Evolutionary conservation across 768 basidiomycete genomes (phyloP), one percentile per base, ranked within the genome.

Genomic region (Peribolospora baueri): DNA sequence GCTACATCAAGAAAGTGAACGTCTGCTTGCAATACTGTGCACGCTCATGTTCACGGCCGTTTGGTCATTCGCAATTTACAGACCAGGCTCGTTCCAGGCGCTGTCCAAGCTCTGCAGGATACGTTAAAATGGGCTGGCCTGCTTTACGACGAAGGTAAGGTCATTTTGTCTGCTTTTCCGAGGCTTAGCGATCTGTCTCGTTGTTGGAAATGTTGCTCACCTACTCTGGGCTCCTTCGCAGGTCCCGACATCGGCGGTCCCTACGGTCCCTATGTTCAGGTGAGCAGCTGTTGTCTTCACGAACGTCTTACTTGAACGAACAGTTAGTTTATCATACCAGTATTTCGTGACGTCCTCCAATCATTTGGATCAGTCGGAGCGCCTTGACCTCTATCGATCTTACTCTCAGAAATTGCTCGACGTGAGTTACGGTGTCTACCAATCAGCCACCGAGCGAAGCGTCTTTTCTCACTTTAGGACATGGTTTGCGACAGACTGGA

Each of bases 61-160:
- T 57, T 56, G 3, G 59, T 8, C 4, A 10, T 45, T 3, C 8
- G 3, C 36, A 4, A 1, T 10, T 8, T 37, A 40, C 64, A 97
- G 90, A 75, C 77, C 1, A 74, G 90, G 54, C 73, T 75, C 57
- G 84, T 91, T 3, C 78, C 81, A 7, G 84, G 82, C 2, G 80
- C 87, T 10, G 81, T 91, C 3, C 83, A 93, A 42, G 78, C 76
- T 8, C 81, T 95, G 46, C 71, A 77, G 54, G 71, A 71, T 13
- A 80, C 81, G 3, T 68, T 98, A 55, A 75, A 77, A 11, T 97
- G 93, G 93, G 84, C 90, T 52, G 85, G 86, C 6, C 68, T 98
- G 36, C 73, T 84, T 6, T 91, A 84, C 66, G 91, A 97, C 65
- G 81, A 81, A 69, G 93, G 91, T 86, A 54, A 50, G 74, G 65